Evolutionary conservation across 495 filamentous ascomycete species (phyloP).

Genomic region (Durotheca rogersii): DNA sequence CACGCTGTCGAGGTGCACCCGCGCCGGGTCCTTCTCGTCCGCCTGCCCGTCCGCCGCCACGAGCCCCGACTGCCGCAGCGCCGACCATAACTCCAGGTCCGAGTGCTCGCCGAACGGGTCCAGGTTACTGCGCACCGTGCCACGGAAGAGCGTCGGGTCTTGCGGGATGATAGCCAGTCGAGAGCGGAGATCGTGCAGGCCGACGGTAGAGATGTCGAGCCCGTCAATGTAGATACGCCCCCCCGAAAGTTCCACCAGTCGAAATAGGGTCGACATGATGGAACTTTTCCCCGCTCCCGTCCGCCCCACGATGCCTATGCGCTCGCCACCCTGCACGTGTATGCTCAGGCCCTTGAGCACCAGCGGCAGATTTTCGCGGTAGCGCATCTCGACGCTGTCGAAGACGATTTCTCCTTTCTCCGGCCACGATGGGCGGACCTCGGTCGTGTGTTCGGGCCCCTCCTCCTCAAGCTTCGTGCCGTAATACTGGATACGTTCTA

Average conservation of each 20-base stretch:
- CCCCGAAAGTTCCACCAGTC: slow-evolving; percentile 77
- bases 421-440: slow-evolving; percentile 74
- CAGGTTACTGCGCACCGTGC: slow-evolving; percentile 86
- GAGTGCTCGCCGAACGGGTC: slow-evolving; percentile 89
- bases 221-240: slow-evolving; percentile 90
- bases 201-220: slow-evolving; percentile 81
- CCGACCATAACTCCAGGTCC: slow-evolving; percentile 85
- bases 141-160: slow-evolving; percentile 91
- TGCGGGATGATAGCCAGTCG: slow-evolving; percentile 94
- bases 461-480: slow-evolving; percentile 85
- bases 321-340: slow-evolving; percentile 78
- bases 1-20: slow-evolving; percentile 76
- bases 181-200: slow-evolving; percentile 82
- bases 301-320: slow-evolving; percentile 90
- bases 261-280: slow-evolving; percentile 93
- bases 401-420: slow-evolving; percentile 83
- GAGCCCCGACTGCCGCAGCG: slow-evolving; percentile 78
- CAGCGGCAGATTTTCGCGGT: slow-evolving; percentile 76
- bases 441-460: slow-evolving; percentile 70
- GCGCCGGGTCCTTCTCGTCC: slow-evolving; percentile 41
- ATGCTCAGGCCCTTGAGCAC: slow-evolving; percentile 78
- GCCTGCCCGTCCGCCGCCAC: slow-evolving; percentile 53
- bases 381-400: slow-evolving; percentile 85
- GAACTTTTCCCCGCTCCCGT: slow-evolving; percentile 93
- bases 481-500: slow-evolving; percentile 92